A percentile compares a stretch with the other conserved stretches of the same genome.
Conservation (phyloP, 176 grass and related monocot genomes). For the Saccharum spontaneum region DNA sequence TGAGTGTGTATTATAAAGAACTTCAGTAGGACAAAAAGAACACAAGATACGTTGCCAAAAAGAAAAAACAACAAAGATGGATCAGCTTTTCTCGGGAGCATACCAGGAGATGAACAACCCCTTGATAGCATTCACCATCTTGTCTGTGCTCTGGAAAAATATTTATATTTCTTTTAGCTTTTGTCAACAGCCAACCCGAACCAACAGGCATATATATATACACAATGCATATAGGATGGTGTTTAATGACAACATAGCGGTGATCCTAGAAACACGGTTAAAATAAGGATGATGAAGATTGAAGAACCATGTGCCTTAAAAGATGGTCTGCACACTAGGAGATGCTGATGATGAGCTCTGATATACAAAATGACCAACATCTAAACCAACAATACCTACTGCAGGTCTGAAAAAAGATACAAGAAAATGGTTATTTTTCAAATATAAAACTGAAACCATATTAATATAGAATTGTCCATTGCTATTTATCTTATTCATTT, state of each 20-base stretch:
- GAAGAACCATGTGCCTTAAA: background rate
- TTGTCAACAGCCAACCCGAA: no score
- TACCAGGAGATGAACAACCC: constrained; percentile 92
- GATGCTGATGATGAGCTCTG: background rate
- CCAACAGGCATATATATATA: no score
- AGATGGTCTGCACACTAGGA: background rate
- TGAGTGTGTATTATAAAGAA: background rate
- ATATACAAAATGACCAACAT: background rate
- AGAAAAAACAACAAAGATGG: background rate
- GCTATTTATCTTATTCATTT: no score
- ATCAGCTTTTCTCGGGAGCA: background rate
- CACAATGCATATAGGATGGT: no score
- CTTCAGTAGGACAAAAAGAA: background rate
- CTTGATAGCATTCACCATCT: constrained; percentile 94
- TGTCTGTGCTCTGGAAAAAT: background rate
- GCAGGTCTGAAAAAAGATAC: no score
- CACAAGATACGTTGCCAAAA: no score
- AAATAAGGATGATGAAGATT: background rate
- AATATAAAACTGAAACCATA: no score
- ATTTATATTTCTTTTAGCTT: no score
- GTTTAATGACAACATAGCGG: no score
- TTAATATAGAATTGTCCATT: no score
- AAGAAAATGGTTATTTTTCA: no score
- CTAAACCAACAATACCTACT: background rate
- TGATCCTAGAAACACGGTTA: background rate